These are phyloP conservation scores for Hypocrella siamensis DNA, from an alignment of 2,329 filamentous ascomycete genomes.

Conservation along the genomic window DNA sequence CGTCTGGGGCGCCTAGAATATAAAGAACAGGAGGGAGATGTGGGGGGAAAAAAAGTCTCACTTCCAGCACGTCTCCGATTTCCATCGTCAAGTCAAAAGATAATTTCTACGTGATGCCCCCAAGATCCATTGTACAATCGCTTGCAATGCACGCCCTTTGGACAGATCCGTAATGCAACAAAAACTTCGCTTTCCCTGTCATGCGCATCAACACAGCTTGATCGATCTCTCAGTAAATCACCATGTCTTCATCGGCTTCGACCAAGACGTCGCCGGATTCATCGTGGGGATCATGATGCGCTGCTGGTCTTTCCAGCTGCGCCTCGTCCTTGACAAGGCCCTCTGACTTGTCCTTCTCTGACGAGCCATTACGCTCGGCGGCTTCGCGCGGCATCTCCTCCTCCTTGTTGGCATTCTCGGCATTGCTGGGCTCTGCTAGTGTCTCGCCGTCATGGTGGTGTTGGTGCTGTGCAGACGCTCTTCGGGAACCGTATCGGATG, in stretches of 20 bases:
- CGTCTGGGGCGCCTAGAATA: too few species aligned
- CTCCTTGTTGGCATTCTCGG: constrained; percentile 1
- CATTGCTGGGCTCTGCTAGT: constrained; percentile 9
- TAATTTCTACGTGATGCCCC: too few species aligned
- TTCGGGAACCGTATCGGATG: constrained; percentile 10
- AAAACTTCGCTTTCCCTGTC: too few species aligned
- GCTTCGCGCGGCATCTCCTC: not conserved
- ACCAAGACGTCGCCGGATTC: constrained; percentile 65
- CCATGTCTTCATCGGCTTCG: constrained; percentile 76
- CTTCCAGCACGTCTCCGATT: too few species aligned
- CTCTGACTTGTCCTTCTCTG: not conserved
- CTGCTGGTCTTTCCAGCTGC: not conserved
- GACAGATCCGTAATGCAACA: too few species aligned
- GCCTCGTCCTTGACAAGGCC: not conserved
- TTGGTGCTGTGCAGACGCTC: constrained; percentile 2
- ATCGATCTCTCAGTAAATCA: constrained; percentile 52
- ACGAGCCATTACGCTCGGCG: too few species aligned
- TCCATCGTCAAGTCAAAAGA: too few species aligned
- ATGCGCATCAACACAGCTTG: not conserved
- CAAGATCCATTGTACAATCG: too few species aligned
- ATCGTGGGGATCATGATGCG: constrained; percentile 39
- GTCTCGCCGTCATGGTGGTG: constrained; percentile 14
- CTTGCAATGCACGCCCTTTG: too few species aligned
- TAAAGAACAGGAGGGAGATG: too few species aligned
- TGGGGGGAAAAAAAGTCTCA: too few species aligned